These are phyloP conservation scores for Heterobasidion annosum DNA, from an alignment of 1,284 basidiomycete genomes.

Conservation along the genomic window DNA sequence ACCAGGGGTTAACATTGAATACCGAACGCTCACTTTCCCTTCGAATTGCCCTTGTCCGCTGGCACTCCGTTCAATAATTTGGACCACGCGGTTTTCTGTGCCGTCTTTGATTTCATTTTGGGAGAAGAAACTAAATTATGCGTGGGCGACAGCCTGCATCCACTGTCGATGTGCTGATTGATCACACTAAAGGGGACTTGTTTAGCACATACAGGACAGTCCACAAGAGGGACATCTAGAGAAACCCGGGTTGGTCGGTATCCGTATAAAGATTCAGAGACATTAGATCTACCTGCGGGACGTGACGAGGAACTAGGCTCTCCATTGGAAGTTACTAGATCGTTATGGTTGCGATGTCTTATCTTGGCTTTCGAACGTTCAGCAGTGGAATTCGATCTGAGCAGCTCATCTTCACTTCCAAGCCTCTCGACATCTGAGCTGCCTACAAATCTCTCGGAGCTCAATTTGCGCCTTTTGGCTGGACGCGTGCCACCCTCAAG, in stretches of 20 bases:
- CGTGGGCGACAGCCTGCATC: conserved; percentile 22
- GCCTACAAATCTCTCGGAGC: too few species aligned
- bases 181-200: conserved; percentile 34
- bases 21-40: conserved; percentile 29
- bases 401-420: conserved; percentile 1
- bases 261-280: not conserved
- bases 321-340: not conserved
- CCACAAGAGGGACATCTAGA: not conserved
- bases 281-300: not conserved
- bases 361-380: not conserved
- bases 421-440: not conserved
- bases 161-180: conserved; percentile 53
- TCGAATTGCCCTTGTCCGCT: conserved; percentile 26
- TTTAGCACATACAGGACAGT: conserved; percentile 49
- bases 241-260: too few species aligned
- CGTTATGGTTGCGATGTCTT: not conserved
- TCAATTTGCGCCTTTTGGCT: conserved; percentile 9
- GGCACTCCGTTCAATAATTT: conserved; percentile 30
- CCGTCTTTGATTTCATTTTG: conserved; percentile 14
- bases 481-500: conserved; percentile 1
- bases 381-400: not conserved
- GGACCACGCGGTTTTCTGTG: conserved; percentile 36
- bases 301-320: not conserved
- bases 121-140: conserved; percentile 1
- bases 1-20: conserved; percentile 10